Conservation (phyloP, 176 grass and related monocot species). For the Oryza coarctata region DNA sequence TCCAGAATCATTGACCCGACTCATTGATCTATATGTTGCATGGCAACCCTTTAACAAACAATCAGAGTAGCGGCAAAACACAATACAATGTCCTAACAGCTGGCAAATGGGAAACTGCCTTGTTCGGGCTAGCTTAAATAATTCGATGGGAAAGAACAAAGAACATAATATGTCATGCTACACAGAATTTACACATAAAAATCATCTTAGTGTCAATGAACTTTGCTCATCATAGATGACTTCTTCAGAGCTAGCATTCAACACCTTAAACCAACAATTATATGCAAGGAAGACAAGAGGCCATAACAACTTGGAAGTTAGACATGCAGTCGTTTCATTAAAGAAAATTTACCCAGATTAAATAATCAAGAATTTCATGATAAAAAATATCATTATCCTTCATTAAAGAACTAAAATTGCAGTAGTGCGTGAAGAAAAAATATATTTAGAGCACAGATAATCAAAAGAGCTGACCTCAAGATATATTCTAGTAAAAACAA, state of each 20-base stretch:
- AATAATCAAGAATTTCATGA: constrained; percentile 14
- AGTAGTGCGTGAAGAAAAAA: not conserved
- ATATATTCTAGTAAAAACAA: constrained; percentile 29
- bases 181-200: not conserved
- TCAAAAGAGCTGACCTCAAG: constrained; percentile 39
- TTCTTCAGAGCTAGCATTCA: constrained; percentile 12
- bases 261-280: not conserved
- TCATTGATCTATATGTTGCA: not conserved
- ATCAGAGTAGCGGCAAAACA: not conserved
- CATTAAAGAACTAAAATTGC: constrained; percentile 16
- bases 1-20: not conserved
- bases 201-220: not conserved
- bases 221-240: not conserved
- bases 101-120: not conserved
- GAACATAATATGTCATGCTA: not conserved
- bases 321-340: not conserved
- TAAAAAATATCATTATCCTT: not conserved
- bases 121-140: not conserved
- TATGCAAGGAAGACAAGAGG: not conserved
- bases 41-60: not conserved
- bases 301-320: not conserved
- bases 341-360: not conserved
- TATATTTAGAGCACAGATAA: constrained; percentile 18
- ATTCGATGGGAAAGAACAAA: not conserved
- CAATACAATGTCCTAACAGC: not conserved